phyloP scores from a whole-genome alignment of 495 filamentous ascomycete species.

The Xylaria scruposa region DNA sequence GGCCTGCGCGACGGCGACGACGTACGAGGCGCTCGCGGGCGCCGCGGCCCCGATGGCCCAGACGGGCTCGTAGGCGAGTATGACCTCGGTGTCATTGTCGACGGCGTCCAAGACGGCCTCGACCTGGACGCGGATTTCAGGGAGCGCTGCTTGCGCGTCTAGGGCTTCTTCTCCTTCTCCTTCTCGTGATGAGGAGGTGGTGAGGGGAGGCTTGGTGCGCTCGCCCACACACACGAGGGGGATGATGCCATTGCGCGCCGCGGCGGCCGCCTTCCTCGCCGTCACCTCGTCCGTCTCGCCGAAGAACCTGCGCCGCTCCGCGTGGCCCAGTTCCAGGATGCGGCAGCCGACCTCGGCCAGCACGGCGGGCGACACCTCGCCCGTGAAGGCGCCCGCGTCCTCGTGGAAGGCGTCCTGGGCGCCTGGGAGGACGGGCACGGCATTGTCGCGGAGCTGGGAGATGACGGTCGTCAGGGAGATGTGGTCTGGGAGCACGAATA shows the following conservation, averaged over 20 bases:
- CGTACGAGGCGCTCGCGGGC: conserved; percentile 76
- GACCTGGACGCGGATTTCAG: conserved; percentile 71
- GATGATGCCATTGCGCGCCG: conserved; percentile 69
- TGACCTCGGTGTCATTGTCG: conserved; percentile 66
- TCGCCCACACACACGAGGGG: conserved; percentile 86
- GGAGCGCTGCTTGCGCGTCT: conserved; percentile 62
- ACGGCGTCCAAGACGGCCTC: conserved; percentile 64
- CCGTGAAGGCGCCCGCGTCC: conserved; percentile 73
- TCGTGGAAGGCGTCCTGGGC: conserved; percentile 78
- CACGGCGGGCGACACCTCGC: conserved; percentile 73
- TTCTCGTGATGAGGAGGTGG: conserved; percentile 13
- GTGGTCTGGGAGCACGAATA: conserved; percentile 79
- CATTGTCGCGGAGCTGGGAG: conserved; percentile 68
- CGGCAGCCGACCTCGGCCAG: conserved; percentile 68
- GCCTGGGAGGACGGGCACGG: conserved; percentile 64
- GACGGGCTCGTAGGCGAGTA: conserved; percentile 87
- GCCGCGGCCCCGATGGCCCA: conserved; percentile 82
- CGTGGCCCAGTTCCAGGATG: conserved; percentile 81
- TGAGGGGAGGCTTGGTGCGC: conserved; percentile 34
- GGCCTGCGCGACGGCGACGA: conserved; percentile 69
- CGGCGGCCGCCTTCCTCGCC: conserved; percentile 70
- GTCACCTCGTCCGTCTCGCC: conserved; percentile 71
- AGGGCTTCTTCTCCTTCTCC: conserved; percentile 33
- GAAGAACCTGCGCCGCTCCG: conserved; percentile 73
- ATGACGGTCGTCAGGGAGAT: conserved; percentile 66